Evolutionary conservation across 176 grass and related monocot species (phyloP), one percentile per base, ranked within the genome.

Genomic region (Guadua angustifolia): DNA sequence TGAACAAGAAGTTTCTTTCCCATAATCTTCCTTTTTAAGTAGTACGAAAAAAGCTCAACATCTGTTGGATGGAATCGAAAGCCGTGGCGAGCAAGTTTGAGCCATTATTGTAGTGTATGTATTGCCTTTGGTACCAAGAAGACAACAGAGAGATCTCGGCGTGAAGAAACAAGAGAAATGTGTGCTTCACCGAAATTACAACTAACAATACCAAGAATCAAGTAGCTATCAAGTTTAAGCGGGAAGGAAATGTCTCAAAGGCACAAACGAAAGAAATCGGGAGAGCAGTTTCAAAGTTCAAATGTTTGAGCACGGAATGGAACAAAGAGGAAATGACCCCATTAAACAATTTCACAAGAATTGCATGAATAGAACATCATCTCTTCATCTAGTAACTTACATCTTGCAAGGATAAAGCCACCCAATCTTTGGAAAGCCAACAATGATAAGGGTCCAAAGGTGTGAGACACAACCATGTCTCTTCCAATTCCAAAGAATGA

Each of bases 21-120:
- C 87, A 89, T 94, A 35, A 99, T 87, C 83, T 94, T 99, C 88
- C 88, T 94, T 85, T 94, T 95, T 35, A 99, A 88, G 87, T 95
- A 99, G 84, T 90, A 95, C 7, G 70, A 85, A 84, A 95, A 78
- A 40, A 99, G 88, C 67, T 99, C 96, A 84, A 93, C 91, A 75
- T 99, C 93, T 63, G 93, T 99, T 51, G 96, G 96, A 71, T 94
- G 96, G 85, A 99, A 99, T 72, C 93, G 87, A 63, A 95, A 99
- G 52, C 96, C 96, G 89, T 59, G 91, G 93, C 57, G 95, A 81
- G 52, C 40, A 82, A 50, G 87, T 80, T 88, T 94, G 89, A 44
- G 83, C 88, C 96, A 95, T 99, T 73, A 86, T 29, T 3, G 12
- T 36, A 81, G 68, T 47, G 22, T 38, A 19, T 72, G 36, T 69